A percentile compares a stretch with the other conserved stretches of the same genome.
Evolutionary conservation across 2,329 filamentous ascomycete species (phyloP).

Genomic region (Claviceps sp.): DNA sequence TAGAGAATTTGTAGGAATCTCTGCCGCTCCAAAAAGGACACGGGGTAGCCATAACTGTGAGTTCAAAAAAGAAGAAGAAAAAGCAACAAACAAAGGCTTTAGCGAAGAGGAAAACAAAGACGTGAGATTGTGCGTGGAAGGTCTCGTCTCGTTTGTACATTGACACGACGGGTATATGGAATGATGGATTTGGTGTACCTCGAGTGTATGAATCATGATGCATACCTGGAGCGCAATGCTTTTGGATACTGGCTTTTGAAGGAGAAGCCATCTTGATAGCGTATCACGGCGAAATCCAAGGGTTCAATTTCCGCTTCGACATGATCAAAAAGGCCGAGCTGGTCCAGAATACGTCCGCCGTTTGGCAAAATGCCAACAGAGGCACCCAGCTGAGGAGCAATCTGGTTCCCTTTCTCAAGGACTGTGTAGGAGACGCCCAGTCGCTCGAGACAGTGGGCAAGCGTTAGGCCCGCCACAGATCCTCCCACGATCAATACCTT

Average conservation of each 20-base stretch:
- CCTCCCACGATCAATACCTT: slow-evolving; percentile 29
- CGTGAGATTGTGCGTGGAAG: neutral
- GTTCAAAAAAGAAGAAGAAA: no score
- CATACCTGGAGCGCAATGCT: slow-evolving; percentile 4
- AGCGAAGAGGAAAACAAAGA: neutral
- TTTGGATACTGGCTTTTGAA: slow-evolving; percentile 7
- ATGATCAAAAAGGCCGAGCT: slow-evolving; percentile 23
- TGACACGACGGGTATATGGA: no score
- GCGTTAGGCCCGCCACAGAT: slow-evolving; percentile 26
- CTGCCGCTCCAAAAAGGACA: slow-evolving; percentile 22
- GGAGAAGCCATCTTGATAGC: slow-evolving; percentile 4
- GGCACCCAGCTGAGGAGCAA: slow-evolving; percentile 33
- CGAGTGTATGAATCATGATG: neutral
- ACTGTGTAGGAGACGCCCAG: slow-evolving; percentile 33
- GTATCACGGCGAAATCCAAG: slow-evolving; percentile 5
- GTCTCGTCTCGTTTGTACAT: no score
- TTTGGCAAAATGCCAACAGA: slow-evolving; percentile 32
- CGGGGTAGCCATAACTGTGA: slow-evolving; percentile 16
- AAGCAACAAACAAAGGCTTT: neutral
- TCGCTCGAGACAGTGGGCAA: slow-evolving; percentile 24
- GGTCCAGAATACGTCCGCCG: slow-evolving; percentile 32
- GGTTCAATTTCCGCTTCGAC: slow-evolving; percentile 7
- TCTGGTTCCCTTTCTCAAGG: slow-evolving; percentile 27
- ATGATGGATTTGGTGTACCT: no score
- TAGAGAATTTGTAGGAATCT: slow-evolving; percentile 20